phyloP scores from a whole-genome alignment of 768 basidiomycete species.

The Collybia sordida region DNA sequence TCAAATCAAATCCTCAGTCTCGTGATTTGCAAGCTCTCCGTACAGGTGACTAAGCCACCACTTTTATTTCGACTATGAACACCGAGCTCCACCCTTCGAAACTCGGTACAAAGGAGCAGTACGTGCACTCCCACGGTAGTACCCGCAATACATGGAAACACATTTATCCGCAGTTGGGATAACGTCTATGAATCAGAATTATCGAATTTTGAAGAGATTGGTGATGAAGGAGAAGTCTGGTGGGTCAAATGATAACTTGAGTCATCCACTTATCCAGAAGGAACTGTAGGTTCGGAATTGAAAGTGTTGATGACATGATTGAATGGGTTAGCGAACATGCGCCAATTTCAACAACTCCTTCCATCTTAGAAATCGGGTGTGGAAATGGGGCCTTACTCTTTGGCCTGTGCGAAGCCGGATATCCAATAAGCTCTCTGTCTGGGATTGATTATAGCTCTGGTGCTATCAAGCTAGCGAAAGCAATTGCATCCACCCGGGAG shows the following conservation, averaged over 20 bases:
- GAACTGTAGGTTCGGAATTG: slow-evolving; percentile 69
- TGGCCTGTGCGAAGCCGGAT: slow-evolving; percentile 67
- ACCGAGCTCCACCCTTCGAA: slow-evolving; percentile 64
- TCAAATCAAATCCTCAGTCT: no score
- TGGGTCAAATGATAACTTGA: slow-evolving; percentile 26
- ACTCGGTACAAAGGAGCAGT: slow-evolving; percentile 82
- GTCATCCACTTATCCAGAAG: not conserved
- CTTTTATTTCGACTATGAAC: slow-evolving; percentile 25
- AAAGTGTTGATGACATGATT: slow-evolving; percentile 77
- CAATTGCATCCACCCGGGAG: slow-evolving; percentile 51
- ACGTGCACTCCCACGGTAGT: slow-evolving; percentile 20
- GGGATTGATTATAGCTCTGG: slow-evolving; percentile 81
- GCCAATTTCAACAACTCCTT: slow-evolving; percentile 45
- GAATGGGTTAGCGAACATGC: slow-evolving; percentile 63
- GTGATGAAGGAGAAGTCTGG: slow-evolving; percentile 88
- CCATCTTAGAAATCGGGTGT: slow-evolving; percentile 73
- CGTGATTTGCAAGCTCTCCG: no score
- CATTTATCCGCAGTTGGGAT: slow-evolving; percentile 62
- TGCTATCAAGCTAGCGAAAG: slow-evolving; percentile 62
- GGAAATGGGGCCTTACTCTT: slow-evolving; percentile 81
- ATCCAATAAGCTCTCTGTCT: slow-evolving; percentile 45
- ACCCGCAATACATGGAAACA: slow-evolving; percentile 3
- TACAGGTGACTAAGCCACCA: slow-evolving; percentile 30
- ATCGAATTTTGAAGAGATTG: slow-evolving; percentile 69
- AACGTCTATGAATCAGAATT: slow-evolving; percentile 71